These are phyloP conservation scores for Aphanomyces astaci DNA, from an alignment of 352 stramenopile species.

Conservation along the genomic window DNA sequence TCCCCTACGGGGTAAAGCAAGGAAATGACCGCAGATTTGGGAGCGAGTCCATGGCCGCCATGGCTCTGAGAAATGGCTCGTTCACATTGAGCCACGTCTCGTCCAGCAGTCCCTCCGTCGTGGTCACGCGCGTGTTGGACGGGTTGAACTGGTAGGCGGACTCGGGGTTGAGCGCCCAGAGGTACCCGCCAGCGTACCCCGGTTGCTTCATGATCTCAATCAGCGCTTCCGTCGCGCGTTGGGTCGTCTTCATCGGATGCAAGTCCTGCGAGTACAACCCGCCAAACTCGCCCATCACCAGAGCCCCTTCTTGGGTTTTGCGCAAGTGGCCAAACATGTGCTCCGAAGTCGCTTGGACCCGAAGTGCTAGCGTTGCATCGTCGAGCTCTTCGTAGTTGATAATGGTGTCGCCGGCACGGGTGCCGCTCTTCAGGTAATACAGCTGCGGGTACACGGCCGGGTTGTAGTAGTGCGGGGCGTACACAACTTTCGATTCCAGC, in stretches of 20 bases:
- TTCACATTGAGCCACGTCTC: conserved; percentile 30
- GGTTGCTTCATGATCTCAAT: conserved; percentile 32
- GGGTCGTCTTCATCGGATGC: conserved; percentile 48
- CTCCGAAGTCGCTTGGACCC: conserved; percentile 52
- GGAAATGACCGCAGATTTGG: conserved; percentile 30
- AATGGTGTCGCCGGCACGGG: conserved; percentile 22
- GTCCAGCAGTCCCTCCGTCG: conserved; percentile 27
- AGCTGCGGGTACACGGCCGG: conserved; percentile 48
- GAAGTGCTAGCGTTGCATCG: conserved; percentile 37
- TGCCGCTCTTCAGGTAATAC: conserved; percentile 49
- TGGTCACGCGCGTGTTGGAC: conserved; percentile 26
- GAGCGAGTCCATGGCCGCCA: conserved; percentile 32
- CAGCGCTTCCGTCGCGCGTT: conserved; percentile 32
- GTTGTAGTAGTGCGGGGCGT: conserved; percentile 67
- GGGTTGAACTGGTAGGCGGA: conserved; percentile 39
- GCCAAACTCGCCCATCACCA: conserved; percentile 61
- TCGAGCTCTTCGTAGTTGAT: conserved; percentile 47
- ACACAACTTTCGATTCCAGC: conserved; percentile 49
- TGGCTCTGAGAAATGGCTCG: conserved; percentile 25
- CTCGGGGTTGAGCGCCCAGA: conserved; percentile 37
- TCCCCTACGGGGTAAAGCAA: conserved; percentile 25
- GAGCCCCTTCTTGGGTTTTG: conserved; percentile 33
- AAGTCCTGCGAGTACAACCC: conserved; percentile 52
- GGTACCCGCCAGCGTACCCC: conserved; percentile 31
- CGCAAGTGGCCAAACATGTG: conserved; percentile 63